These are phyloP conservation scores for Colletotrichum orbiculare DNA, from an alignment of 2,329 filamentous ascomycete genomes.

Conservation along the genomic window DNA sequence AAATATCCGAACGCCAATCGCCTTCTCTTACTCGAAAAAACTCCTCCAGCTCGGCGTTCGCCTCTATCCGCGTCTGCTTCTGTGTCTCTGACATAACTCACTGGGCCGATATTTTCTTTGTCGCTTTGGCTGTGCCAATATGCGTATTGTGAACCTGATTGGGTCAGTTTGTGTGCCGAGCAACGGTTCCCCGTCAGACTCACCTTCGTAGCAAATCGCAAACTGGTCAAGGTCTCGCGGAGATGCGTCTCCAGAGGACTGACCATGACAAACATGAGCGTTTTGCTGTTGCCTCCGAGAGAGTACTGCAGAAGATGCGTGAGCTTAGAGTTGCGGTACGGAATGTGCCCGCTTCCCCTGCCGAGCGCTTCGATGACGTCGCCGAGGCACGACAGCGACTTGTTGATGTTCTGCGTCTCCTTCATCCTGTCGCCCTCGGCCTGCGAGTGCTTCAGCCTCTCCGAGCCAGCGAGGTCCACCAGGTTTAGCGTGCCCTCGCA, in stretches of 20 bases:
- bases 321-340: conserved; percentile 96
- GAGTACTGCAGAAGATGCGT: conserved; percentile 96
- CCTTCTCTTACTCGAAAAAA: conserved; percentile 28
- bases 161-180: conserved; percentile 6
- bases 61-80: too few relatives aligned
- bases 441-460: conserved; percentile 87
- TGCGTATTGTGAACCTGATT: conserved; percentile 84
- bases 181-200: conserved; percentile 38
- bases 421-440: conserved; percentile 88
- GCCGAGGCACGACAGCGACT: conserved; percentile 88
- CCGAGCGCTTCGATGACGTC: conserved; percentile 97
- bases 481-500: conserved; percentile 95
- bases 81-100: too few relatives aligned
- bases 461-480: conserved; percentile 93
- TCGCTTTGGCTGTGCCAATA: conserved; percentile 87
- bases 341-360: conserved; percentile 83
- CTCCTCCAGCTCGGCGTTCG: conserved; percentile 9
- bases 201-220: conserved; percentile 96
- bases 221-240: conserved; percentile 91
- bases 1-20: conserved; percentile 29
- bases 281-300: conserved; percentile 94
- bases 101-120: conserved; percentile 60
- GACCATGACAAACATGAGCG: conserved; percentile 99
- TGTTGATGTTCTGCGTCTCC: conserved; percentile 98
- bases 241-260: conserved; percentile 91